Percentiles rank a stretch among this genome's conserved stretches.
These are phyloP conservation scores for Penicillium sp. DNA, from an alignment of 2,329 filamentous ascomycete species.

Conservation along the genomic window DNA sequence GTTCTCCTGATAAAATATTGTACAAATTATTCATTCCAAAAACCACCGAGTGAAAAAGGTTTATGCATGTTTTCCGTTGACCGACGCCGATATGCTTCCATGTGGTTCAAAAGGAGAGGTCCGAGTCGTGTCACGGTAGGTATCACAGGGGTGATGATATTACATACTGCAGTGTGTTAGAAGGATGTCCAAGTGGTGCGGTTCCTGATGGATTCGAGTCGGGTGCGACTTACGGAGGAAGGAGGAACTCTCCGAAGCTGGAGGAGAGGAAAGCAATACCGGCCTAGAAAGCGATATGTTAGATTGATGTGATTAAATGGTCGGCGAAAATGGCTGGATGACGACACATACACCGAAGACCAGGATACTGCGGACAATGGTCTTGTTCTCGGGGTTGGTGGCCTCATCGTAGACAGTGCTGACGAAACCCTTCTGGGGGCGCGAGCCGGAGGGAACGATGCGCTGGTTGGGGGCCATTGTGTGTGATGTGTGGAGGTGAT, in stretches of 20 bases:
- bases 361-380: conserved; percentile 67
- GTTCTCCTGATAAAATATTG: conserved; percentile 21
- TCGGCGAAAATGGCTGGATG: not conserved
- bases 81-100: conserved; percentile 22
- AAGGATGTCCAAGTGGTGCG: not conserved
- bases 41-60: conserved; percentile 14
- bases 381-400: conserved; percentile 67
- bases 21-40: conserved; percentile 22
- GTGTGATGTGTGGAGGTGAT: conserved; percentile 4
- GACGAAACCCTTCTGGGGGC: conserved; percentile 54
- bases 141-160: conserved; percentile 13
- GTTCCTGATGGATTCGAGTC: conserved; percentile 22
- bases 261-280: conserved; percentile 68
- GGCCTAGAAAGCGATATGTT: conserved; percentile 47
- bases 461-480: conserved; percentile 67
- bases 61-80: conserved; percentile 16
- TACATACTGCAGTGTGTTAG: conserved; percentile 17
- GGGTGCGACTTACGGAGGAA: conserved; percentile 56
- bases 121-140: conserved; percentile 9
- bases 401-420: conserved; percentile 62
- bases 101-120: conserved; percentile 10
- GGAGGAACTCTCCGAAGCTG: conserved; percentile 66
- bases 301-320: conserved; percentile 12
- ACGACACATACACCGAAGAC: conserved; percentile 64
- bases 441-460: conserved; percentile 52